Conservation (phyloP, 2,329 filamentous ascomycete genomes). For the Arthrobotrys pseudoclavata region DNA sequence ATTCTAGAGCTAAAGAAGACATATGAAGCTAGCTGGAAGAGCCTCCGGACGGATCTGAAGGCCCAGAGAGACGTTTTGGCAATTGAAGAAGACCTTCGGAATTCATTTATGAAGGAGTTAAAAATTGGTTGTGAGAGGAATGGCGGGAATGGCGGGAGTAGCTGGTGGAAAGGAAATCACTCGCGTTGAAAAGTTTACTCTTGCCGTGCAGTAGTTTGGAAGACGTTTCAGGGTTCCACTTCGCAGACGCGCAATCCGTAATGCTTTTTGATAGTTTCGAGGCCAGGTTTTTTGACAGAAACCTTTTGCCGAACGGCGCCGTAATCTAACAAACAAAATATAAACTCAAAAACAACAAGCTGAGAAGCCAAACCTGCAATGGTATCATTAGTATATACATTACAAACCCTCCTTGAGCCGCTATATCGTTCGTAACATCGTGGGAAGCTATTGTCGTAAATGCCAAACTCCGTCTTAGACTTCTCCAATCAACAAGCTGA, state of each 20-base stretch:
- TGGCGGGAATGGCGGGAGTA: neutral
- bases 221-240: neutral
- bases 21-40: constrained; percentile 48
- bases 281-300: neutral
- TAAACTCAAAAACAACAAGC: neutral
- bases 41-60: constrained; percentile 37
- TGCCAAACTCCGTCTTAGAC: constrained; percentile 14
- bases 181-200: constrained; percentile 1
- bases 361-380: constrained; percentile 27
- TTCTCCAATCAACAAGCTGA: constrained; percentile 68
- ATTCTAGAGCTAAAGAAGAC: constrained; percentile 36
- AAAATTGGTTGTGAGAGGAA: constrained; percentile 28
- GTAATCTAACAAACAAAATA: neutral
- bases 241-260: neutral
- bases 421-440: constrained; percentile 25
- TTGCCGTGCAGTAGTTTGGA: neutral
- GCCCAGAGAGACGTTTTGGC: constrained; percentile 50
- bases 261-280: neutral
- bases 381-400: constrained; percentile 47
- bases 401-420: constrained; percentile 15
- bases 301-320: neutral
- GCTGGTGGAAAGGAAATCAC: constrained; percentile 32
- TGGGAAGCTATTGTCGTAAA: neutral
- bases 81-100: constrained; percentile 44
- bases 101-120: constrained; percentile 40